Percentiles rank a stretch among this genome's conserved stretches.
phyloP scores from a whole-genome alignment of 1,284 basidiomycete species.

The Ustilago curta region DNA sequence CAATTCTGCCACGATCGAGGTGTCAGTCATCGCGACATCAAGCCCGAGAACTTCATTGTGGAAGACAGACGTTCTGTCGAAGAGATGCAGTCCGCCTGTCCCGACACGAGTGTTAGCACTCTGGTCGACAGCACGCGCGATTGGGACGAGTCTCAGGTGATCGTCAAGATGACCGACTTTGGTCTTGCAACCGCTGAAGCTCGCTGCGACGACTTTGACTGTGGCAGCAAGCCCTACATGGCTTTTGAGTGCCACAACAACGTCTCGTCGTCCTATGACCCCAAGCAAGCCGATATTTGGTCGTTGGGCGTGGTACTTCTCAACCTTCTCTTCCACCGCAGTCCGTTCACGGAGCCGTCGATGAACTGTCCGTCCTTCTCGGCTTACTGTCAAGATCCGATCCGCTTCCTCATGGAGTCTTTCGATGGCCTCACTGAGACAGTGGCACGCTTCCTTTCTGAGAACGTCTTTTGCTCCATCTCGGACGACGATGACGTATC shows the following conservation, averaged over 20 bases:
- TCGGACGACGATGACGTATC: slow-evolving; percentile 70
- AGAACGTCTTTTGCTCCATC: slow-evolving; percentile 86
- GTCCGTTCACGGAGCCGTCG: slow-evolving; percentile 95
- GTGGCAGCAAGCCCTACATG: slow-evolving; percentile 99
- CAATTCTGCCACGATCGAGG: slow-evolving; percentile 92
- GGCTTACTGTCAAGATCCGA: slow-evolving; percentile 81
- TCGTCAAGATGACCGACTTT: slow-evolving; percentile 96
- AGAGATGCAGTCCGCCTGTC: slow-evolving; percentile 72
- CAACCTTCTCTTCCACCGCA: slow-evolving; percentile 98
- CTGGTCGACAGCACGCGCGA: slow-evolving; percentile 72
- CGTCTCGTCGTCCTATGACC: slow-evolving; percentile 89
- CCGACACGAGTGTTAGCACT: slow-evolving; percentile 71
- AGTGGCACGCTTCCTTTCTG: slow-evolving; percentile 87
- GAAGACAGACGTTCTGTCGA: slow-evolving; percentile 59
- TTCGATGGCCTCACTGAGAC: slow-evolving; percentile 90
- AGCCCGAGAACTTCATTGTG: slow-evolving; percentile 77
- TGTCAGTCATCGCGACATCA: slow-evolving; percentile 96
- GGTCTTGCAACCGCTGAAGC: slow-evolving; percentile 90
- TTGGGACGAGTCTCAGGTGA: slow-evolving; percentile 71
- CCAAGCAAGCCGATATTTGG: slow-evolving; percentile 97
- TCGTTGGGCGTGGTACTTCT: slow-evolving; percentile 97
- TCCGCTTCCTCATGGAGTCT: slow-evolving; percentile 85
- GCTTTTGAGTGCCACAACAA: slow-evolving; percentile 99
- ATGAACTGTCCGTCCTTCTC: slow-evolving; percentile 83
- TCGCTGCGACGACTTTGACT: slow-evolving; percentile 94